phyloP scores from a whole-genome alignment of 73 alveolate species.

The Stentor roeselii region DNA sequence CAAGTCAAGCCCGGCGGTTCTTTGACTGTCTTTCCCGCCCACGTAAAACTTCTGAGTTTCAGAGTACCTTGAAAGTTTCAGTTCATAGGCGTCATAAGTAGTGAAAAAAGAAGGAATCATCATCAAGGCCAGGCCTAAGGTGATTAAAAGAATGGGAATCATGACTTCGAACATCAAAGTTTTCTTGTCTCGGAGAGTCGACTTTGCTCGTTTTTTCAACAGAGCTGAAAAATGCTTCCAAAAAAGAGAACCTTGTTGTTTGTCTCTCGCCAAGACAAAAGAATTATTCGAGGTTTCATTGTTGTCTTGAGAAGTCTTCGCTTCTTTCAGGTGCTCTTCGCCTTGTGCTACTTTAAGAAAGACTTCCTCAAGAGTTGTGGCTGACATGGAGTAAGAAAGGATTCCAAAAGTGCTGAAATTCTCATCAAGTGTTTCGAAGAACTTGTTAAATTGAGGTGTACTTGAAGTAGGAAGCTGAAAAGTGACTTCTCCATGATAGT shows the following conservation, averaged over 20 bases:
- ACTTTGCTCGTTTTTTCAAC: conserved; percentile 59
- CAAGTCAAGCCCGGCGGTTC: no score
- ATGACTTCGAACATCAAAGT: conserved; percentile 72
- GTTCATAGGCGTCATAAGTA: conserved; percentile 6
- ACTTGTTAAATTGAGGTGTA: conserved; percentile 53
- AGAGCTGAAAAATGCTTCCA: conserved; percentile 66
- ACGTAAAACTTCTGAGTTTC: neutral
- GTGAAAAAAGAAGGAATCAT: conserved; percentile 24
- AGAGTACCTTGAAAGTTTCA: conserved; percentile 15
- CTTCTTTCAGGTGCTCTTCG: conserved; percentile 33
- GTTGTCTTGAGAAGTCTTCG: neutral
- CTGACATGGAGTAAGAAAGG: conserved; percentile 77
- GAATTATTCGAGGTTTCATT: neutral
- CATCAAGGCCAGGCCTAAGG: conserved; percentile 64
- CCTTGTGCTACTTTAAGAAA: conserved; percentile 83
- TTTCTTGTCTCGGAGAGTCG: conserved; percentile 70
- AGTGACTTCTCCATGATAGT: conserved; percentile 58
- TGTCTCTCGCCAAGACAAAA: neutral
- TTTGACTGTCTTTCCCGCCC: neutral
- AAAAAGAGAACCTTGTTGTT: conserved; percentile 31
- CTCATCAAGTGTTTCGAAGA: conserved; percentile 73
- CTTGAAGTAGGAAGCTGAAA: conserved; percentile 58
- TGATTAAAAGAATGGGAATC: conserved; percentile 70
- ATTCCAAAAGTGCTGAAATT: conserved; percentile 57
- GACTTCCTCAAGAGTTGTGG: conserved; percentile 97